Conservation (phyloP, 805 yeast species). For the Myxozyma lipomycoides region DNA sequence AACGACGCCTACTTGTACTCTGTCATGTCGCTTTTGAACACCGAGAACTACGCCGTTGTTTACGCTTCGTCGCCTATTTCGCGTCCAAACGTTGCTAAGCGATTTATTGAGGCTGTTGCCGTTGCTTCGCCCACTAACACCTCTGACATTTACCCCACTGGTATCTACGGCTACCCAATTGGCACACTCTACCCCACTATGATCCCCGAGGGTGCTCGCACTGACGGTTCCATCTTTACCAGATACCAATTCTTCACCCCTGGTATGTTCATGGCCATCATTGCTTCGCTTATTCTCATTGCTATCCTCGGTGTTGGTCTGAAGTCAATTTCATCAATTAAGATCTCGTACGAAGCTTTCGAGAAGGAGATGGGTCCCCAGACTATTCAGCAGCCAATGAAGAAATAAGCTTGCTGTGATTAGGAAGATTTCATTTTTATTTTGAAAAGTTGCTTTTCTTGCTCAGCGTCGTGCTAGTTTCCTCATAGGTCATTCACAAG, state of each 20-base stretch:
- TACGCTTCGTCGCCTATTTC: conserved; percentile 36
- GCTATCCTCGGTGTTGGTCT: conserved; percentile 58
- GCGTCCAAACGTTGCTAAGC: conserved; percentile 23
- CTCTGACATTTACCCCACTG: conserved; percentile 17
- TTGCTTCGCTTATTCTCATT: conserved; percentile 61
- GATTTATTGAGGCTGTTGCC: conserved; percentile 9
- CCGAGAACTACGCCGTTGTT: conserved; percentile 37
- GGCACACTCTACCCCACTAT: conserved; percentile 17
- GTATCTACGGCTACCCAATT: conserved; percentile 20
- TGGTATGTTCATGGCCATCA: conserved; percentile 71
- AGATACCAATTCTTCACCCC: conserved; percentile 70
- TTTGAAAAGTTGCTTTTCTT: conserved; percentile 1
- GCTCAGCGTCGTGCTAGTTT: conserved; percentile 1
- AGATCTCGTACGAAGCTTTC: conserved; percentile 77
- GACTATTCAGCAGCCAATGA: conserved; percentile 10
- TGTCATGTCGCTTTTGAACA: conserved; percentile 34
- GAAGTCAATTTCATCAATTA: conserved; percentile 64
- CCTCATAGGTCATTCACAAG: background rate
- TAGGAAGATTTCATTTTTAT: background rate
- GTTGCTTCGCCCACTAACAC: conserved; percentile 10
- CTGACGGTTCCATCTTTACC: conserved; percentile 47
- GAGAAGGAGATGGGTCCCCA: conserved; percentile 47
- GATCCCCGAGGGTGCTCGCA: conserved; percentile 27
- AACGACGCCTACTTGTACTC: conserved; percentile 33
- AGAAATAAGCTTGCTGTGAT: conserved; percentile 12